Base-by-base conservation (phyloP, 2,329 filamentous ascomycete genomes). In the Saccharata proteae region DNA sequence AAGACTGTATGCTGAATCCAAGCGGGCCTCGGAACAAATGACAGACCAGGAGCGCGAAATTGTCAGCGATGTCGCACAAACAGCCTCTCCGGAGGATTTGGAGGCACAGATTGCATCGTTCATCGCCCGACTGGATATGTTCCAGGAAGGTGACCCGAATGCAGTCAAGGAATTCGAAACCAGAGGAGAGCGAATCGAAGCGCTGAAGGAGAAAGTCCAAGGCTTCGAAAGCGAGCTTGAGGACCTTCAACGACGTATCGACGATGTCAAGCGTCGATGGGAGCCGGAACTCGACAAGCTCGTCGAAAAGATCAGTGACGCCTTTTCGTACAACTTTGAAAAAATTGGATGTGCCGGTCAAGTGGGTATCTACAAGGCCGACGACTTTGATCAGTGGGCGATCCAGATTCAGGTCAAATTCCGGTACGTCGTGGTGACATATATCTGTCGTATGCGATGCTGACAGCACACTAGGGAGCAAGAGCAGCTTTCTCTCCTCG, bases 401-500 rank as follows among this genome's bases (percentile, higher is more conserved):
- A 78, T 98, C 38, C 78, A 93, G 51, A 92, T 98, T 51, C 78
- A 80, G 54, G 90, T 98, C 52, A 92, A 86, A 51, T 98, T 98
- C 62, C 78, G 88, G 77, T 82, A 67, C 37, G 70, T 55, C 14
- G 27, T 30, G 26, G 11, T 6, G 14, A 13, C 6, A 4, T 26
- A 18, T 5, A 11, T 2, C n/a, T 3, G 13, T 16, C 3, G 26
- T 19, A 11, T 7, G 21, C 30, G 17, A 14, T 14, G 32, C 22
- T 30, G 12, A 35, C 26, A 4, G 14, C 23, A 46, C 40, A n/a
- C 41, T 53, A 79, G 77, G 32, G 79, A 88, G 49, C 74, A 77
- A 50, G 90, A 96, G 53, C 72, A 71, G 3, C 74, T 96, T 4
- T 83, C 88, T 39, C 65, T 86, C 17, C 76, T 98, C 15, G 80